Evolutionary conservation across 352 stramenopile species (phyloP), one percentile per base, ranked within the genome.

Genomic region (Elongisporangium anandrum): DNA sequence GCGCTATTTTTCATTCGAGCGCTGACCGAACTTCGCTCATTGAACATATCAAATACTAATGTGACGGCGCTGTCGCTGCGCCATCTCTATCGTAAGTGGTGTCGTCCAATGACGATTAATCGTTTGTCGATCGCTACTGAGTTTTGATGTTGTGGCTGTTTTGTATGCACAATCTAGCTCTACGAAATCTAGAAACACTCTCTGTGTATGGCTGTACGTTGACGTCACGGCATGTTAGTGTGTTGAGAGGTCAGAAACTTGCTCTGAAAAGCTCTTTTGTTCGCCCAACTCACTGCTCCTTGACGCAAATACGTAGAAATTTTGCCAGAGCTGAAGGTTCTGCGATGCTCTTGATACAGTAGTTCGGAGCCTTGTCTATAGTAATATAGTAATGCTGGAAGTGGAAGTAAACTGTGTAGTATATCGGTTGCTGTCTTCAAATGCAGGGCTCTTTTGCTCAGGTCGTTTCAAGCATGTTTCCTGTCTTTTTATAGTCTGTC

Each of bases 1-100:
- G 87, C 75, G 15, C 54, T 91, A 19, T 76, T 79, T 57, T 73
- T 73, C 62, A 67, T 93, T 4, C 79, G 73, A 24, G 69, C 77
- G 24, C 65, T 93, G 23, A 84, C 77, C 16, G 50, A 75, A 56
- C 60, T 93, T 19, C 78, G 73, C 55, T 79, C 72, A 38, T 65
- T 94, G 57, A 94, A 94, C 64, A 68, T 94, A 52, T 92, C 81
- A 8, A 87, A 90, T 62, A 94, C 84, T 8, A 72, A 68, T 24
- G 82, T 94, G 20, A 85, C 79, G 0, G 76, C 73, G 12, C 62
- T 81, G 19, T 94, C 78, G 7, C 75, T 94, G 21, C 80, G 79
- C 16, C 79, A 90, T 59, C 65, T 94, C 9, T 83, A 85, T 62
- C 66, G 84, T 92, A 72, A 45, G 34, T 45, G 34, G 1, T 17